Percentiles rank a stretch among this genome's conserved stretches.
These are phyloP conservation scores for Quercus tomentella DNA, from an alignment of 331 rosid genomes.

Conservation along the genomic window DNA sequence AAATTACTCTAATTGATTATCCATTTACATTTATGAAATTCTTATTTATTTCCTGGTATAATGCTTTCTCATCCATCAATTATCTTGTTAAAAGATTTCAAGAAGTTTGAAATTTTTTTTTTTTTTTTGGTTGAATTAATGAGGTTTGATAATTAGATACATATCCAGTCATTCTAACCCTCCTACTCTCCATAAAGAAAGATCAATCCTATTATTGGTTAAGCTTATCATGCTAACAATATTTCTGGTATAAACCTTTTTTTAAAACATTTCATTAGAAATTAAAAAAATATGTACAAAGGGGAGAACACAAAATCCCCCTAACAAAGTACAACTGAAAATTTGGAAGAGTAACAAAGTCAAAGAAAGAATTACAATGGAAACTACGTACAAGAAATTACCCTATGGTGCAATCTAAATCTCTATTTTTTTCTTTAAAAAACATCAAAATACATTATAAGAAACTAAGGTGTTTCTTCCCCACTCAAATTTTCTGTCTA, in stretches of 20 bases:
- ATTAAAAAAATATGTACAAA: background rate
- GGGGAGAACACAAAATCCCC: background rate
- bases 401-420: too few species aligned
- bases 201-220: background rate
- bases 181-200: background rate
- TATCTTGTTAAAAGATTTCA: background rate
- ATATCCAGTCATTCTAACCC: background rate
- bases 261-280: background rate
- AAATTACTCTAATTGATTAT: background rate
- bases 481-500: slow-evolving; percentile 1
- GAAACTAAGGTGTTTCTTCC: too few species aligned
- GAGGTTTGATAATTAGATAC: background rate
- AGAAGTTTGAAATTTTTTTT: background rate
- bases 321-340: background rate
- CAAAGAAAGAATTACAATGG: background rate
- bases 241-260: background rate
- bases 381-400: background rate
- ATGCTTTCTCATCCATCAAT: background rate
- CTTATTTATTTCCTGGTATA: background rate
- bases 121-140: background rate
- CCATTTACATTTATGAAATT: background rate
- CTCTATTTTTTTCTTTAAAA: too few species aligned
- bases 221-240: background rate
- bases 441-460: too few species aligned
- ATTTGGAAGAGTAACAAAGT: background rate